phyloP scores from a whole-genome alignment of 202 grass and related monocot genomes.

The Brachypodium distachyon region DNA sequence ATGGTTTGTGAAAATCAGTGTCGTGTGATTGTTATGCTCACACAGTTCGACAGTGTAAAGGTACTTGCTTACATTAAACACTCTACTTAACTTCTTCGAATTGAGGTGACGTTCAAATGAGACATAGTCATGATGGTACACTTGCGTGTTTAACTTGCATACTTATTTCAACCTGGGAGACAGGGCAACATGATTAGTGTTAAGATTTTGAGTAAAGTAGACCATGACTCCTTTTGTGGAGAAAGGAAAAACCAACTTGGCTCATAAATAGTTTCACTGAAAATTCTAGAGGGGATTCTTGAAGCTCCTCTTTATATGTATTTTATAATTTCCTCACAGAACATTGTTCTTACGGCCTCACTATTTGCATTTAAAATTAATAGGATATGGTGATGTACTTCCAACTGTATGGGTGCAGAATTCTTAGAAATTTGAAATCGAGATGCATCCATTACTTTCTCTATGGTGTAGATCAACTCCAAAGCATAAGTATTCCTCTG shows the following conservation, averaged over 20 bases:
- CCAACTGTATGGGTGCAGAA: background rate
- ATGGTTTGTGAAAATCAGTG: slow-evolving; percentile 74
- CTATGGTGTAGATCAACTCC: background rate
- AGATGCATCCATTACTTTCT: background rate
- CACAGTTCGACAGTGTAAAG: slow-evolving; percentile 58
- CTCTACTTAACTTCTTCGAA: background rate
- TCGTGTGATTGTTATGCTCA: slow-evolving; percentile 83
- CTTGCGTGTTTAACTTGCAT: background rate
- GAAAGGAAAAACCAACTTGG: background rate
- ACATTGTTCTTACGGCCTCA: background rate
- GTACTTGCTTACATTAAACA: slow-evolving; percentile 34
- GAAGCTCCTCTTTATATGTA: background rate
- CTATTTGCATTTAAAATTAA: background rate
- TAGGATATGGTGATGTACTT: background rate
- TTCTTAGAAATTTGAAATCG: background rate
- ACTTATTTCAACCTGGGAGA: background rate
- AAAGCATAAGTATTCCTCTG: slow-evolving; percentile 4
- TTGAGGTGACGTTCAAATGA: slow-evolving; percentile 14
- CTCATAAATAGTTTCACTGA: background rate
- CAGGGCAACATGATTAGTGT: background rate
- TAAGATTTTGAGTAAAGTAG: too few relatives aligned
- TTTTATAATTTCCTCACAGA: background rate
- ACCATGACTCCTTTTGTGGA: too few relatives aligned
- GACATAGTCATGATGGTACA: background rate
- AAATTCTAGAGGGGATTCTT: background rate